Evolutionary conservation across 139 green algal genomes (phyloP), one percentile per base, ranked within the genome.

Genomic region (Dunaliella primolecta): DNA sequence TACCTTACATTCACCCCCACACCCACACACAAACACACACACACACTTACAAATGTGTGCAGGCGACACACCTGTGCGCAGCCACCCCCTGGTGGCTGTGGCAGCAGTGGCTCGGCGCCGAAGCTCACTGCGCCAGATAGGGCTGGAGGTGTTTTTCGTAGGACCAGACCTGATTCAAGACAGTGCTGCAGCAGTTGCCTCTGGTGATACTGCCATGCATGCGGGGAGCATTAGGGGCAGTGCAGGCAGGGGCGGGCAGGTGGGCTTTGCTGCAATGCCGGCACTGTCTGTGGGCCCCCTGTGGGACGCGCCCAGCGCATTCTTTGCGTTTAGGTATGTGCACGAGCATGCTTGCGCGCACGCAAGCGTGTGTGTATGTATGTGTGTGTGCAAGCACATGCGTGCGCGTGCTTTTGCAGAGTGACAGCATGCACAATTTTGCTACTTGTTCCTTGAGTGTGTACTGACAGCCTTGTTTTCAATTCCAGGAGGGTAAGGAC

Each of bases 91-190:
- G 33, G 55, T 91, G 21, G 92, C 75, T 11, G 89, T 98, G 15
- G 94, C 93, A 30, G 94, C 94, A 29, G 88, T 96, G 2, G 93
- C 93, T 0, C 89, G 93, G 15, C 89, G 95, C 11, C 93, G 95
- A 64, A 90, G 84, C 86, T 91, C 84, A 0, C 90, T 98, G 82
- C 83, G 87, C 1, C 88, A 91, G 30, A 32, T 94, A 2, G 94
- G 91, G 0, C 82, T 97, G 79, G 94, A 97, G 88, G 79, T 97
- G 1, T 97, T 98, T 81, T 93, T 98, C 83, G 34, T 92, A 7
- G 36, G 78, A 15, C 78, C 56, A 64, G 46, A 64, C 7, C 7
- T 64, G 7, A 15, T 64, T 23, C 36, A 31, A 0, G 21, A 83
- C 3, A 38, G 36, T 34, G 36, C 38, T 15, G 46, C 74, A 23